phyloP scores from a whole-genome alignment of 352 stramenopile genomes.

The Phytopythium oedochilum region DNA sequence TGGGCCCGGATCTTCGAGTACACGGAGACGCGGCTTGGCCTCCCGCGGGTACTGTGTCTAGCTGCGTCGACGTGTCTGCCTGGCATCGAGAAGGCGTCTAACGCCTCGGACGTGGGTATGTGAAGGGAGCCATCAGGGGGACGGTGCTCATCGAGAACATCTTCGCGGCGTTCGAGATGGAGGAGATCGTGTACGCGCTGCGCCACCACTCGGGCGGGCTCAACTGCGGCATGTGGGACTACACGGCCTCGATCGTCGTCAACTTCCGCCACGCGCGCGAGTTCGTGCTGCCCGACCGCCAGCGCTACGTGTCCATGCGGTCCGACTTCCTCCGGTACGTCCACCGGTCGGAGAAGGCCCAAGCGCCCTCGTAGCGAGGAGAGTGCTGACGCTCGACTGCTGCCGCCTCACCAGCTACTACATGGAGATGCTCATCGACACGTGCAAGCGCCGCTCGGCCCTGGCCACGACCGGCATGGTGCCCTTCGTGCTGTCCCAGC shows the following conservation, averaged over 20 bases:
- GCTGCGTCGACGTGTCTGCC: too few species aligned
- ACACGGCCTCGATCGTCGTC: constrained; percentile 96
- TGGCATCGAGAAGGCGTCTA: too few species aligned
- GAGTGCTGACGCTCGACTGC: background rate
- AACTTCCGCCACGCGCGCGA: constrained; percentile 80
- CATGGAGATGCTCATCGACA: constrained; percentile 91
- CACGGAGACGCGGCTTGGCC: constrained; percentile 81
- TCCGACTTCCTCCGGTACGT: constrained; percentile 50
- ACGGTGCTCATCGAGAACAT: constrained; percentile 97
- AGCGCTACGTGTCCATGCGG: constrained; percentile 70
- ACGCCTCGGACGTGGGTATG: too few species aligned
- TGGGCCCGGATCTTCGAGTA: constrained; percentile 95
- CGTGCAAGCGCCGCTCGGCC: constrained; percentile 91
- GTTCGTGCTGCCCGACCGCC: constrained; percentile 91
- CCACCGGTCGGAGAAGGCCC: background rate
- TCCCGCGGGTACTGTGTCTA: constrained; percentile 54
- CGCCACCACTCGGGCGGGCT: constrained; percentile 92
- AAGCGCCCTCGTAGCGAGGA: too few species aligned
- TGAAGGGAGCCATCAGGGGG: constrained; percentile 78
- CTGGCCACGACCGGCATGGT: constrained; percentile 96
- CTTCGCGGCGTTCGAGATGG: constrained; percentile 96
- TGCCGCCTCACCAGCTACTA: too few species aligned
- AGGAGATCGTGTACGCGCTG: constrained; percentile 95
- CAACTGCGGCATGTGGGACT: constrained; percentile 98
- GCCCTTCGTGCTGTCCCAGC: constrained; percentile 91